Conservation (phyloP, 768 basidiomycete species). For the Agaricus blazei region DNA sequence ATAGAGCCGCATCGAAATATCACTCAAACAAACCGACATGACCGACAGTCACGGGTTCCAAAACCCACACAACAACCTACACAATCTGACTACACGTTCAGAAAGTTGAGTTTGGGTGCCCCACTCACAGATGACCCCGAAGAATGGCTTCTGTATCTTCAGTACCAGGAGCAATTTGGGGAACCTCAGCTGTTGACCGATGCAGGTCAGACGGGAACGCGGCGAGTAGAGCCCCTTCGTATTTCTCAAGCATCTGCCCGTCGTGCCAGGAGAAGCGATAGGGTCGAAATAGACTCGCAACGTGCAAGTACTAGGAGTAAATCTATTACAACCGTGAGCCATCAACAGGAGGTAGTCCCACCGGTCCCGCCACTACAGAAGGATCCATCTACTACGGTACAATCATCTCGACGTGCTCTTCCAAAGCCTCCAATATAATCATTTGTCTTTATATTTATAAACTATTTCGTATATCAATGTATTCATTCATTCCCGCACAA, state of each 20-base stretch:
- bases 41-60: background rate
- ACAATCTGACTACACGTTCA: background rate
- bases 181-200: background rate
- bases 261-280: background rate
- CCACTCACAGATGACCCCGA: background rate
- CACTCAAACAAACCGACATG: too few species aligned
- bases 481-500: background rate
- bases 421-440: background rate
- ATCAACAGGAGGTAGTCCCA: background rate
- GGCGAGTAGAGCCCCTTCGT: background rate
- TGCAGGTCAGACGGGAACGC: background rate
- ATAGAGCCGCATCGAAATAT: background rate
- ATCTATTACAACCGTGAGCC: background rate
- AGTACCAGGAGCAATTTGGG: background rate
- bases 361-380: background rate
- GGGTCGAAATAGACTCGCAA: too few species aligned
- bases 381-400: background rate
- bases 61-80: background rate
- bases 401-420: conserved; percentile 1
- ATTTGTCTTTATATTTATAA: too few species aligned
- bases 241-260: background rate
- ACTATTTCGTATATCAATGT: background rate
- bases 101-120: background rate
- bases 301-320: too few species aligned
- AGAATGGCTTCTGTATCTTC: background rate